These are phyloP conservation scores for Daucus carota DNA, from an alignment of 129 eudicot species.

Conservation along the genomic window DH1_v3.0 NC_030387.2:40645001-40645500, in stretches of 20 bases:
- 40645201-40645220: slow-evolving; percentile 59
- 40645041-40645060: slow-evolving; percentile 71
- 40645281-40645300: slow-evolving; percentile 33
- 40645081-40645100: slow-evolving; percentile 33
- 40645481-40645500: slow-evolving; percentile 35
- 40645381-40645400: slow-evolving; percentile 24
- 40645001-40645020: slow-evolving; percentile 61
- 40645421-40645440: slow-evolving; percentile 45
- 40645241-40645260: slow-evolving; percentile 35
- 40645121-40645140: slow-evolving; percentile 34
- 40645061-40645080: slow-evolving; percentile 44
- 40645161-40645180: slow-evolving; percentile 39
- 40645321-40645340: slow-evolving; percentile 38
- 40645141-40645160: slow-evolving; percentile 54
- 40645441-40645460: slow-evolving; percentile 32
- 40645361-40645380: slow-evolving; percentile 52
- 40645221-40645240: slow-evolving; percentile 56
- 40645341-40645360: slow-evolving; percentile 43
- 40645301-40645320: slow-evolving; percentile 51
- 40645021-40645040: slow-evolving; percentile 60
- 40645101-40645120: slow-evolving; percentile 57
- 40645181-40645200: slow-evolving; percentile 59
- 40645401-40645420: slow-evolving; percentile 37
- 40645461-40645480: slow-evolving; percentile 34
- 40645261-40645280: slow-evolving; percentile 41